These are phyloP conservation scores for Sclerotinia spermophila DNA, from an alignment of 2,329 filamentous ascomycete genomes.

Conservation along the genomic window DNA sequence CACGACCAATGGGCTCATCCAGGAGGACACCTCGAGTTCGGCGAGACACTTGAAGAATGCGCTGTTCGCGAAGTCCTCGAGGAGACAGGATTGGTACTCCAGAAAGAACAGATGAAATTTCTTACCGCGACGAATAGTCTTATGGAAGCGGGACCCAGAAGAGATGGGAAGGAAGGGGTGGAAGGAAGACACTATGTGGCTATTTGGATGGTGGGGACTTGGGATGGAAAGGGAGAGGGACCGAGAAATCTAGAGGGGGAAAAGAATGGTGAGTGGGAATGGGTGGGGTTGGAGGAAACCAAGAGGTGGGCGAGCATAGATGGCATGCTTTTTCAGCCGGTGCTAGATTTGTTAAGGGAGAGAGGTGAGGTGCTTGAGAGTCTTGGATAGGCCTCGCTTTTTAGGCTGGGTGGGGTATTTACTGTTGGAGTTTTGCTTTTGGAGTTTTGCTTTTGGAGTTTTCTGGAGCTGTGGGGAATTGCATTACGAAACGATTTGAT, in stretches of 20 bases:
- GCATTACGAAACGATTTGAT: background rate
- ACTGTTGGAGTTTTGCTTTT: background rate
- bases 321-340: background rate
- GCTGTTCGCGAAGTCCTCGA: background rate
- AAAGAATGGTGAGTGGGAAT: background rate
- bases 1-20: background rate
- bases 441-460: too few species aligned
- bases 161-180: background rate
- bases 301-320: background rate
- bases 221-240: background rate
- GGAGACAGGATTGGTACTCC: background rate
- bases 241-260: background rate
- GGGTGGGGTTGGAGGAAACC: background rate
- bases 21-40: background rate
- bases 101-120: background rate
- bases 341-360: background rate
- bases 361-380: background rate
- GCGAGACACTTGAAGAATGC: background rate
- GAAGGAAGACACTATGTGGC: background rate
- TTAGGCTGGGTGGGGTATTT: too few species aligned
- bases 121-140: background rate
- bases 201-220: background rate
- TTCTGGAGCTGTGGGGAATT: too few species aligned
- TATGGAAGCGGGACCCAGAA: background rate
- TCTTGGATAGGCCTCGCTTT: background rate